Base-by-base conservation (phyloP, 805 yeast species). In the Babjeviella inositovora region DNA sequence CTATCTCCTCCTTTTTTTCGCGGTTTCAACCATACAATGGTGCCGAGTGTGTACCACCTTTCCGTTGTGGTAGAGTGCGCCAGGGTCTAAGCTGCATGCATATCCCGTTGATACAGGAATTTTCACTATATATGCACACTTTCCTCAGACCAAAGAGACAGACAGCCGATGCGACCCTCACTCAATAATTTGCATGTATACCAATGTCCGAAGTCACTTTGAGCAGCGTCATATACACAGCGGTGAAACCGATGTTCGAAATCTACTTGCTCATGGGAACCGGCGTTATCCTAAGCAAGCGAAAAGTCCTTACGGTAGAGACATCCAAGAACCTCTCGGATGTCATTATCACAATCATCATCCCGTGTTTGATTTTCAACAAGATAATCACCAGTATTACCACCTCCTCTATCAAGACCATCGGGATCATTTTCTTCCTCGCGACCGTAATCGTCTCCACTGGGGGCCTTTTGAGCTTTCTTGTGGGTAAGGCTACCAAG, bases 171-270 rank as follows among this genome's bases (percentile, higher is more conserved):
- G n/a, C n/a, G n/a, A n/a, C n/a, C n/a, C n/a, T n/a, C n/a, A n/a
- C n/a, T n/a, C n/a, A n/a, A n/a, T n/a, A n/a, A n/a, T n/a, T n/a
- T n/a, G n/a, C n/a, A n/a, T n/a, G n/a, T n/a, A n/a, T n/a, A n/a
- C n/a, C n/a, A n/a, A n/a, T n/a, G n/a, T n/a, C n/a, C 42, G 13
- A 39, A 30, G 27, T 43, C 48, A 6, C 30, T n/a, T n/a, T n/a
- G n/a, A n/a, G n/a, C n/a, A n/a, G n/a, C n/a, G 68, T 80, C 18
- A 73, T 82, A 5, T 81, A 75, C 48, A 62, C 80, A 13, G 68
- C 93, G 0, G 72, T 75, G 26, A 81, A 80, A 50, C 94, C 94
- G n/a, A 72, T 81, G 28, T 59, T 80, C 47, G 82, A 82, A 45
- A 76, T 81, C 32, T 76, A 80, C 37, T 48, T 76, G 33, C 72